A percentile compares a stretch with the other conserved stretches of the same genome.
Evolutionary conservation across 2,329 filamentous ascomycete species (phyloP).

Genomic region (Tolypocladium sp.): DNA sequence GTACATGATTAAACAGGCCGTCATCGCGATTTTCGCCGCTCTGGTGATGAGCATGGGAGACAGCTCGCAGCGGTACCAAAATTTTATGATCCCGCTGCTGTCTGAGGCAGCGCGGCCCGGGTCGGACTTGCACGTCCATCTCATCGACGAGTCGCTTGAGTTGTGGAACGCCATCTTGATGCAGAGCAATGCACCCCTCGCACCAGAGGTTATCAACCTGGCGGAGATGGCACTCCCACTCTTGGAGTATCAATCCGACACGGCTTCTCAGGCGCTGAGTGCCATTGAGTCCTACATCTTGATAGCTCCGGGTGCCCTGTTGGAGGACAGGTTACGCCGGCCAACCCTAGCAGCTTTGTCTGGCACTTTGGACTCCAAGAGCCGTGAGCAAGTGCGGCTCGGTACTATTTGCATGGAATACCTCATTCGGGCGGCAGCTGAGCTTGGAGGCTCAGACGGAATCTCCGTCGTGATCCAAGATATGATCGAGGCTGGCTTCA

Average conservation of each 20-base stretch:
- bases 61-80: constrained; percentile 69
- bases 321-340: constrained; percentile 45
- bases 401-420: constrained; percentile 55
- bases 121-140: constrained; percentile 67
- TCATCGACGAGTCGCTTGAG: constrained; percentile 86
- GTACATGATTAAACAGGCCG: constrained; percentile 88
- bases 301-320: constrained; percentile 58
- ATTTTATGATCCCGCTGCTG: constrained; percentile 73
- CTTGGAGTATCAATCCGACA: constrained; percentile 56
- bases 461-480: constrained; percentile 56
- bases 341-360: constrained; percentile 40
- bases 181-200: constrained; percentile 54
- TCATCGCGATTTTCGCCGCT: constrained; percentile 75
- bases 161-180: constrained; percentile 72
- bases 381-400: constrained; percentile 48
- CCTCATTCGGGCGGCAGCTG: constrained; percentile 53
- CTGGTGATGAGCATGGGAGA: constrained; percentile 80
- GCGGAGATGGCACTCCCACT: constrained; percentile 56
- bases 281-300: constrained; percentile 64
- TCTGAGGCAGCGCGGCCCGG: constrained; percentile 67
- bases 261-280: constrained; percentile 50
- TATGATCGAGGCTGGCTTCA: constrained; percentile 53
- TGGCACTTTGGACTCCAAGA: constrained; percentile 39
- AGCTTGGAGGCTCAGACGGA: constrained; percentile 51
- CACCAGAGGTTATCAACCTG: constrained; percentile 53